Conservation (phyloP, 1,284 basidiomycete genomes). For the Afroboletus lepidellus region DNA sequence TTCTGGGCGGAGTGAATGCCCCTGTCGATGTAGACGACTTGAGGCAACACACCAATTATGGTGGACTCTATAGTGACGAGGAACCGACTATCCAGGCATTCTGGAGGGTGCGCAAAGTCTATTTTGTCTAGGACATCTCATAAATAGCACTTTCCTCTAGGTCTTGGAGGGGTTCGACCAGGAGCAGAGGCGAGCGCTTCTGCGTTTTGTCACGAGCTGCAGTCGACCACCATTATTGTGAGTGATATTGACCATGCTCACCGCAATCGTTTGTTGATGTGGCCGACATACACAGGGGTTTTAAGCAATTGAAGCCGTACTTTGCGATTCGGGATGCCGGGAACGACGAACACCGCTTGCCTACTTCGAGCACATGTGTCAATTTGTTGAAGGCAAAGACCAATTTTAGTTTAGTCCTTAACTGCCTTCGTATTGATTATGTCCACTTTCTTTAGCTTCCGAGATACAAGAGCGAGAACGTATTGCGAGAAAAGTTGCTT, state of each 20-base stretch:
- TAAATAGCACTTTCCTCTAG: constrained; percentile 39
- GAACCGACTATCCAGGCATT: constrained; percentile 72
- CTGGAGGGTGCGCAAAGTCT: constrained; percentile 59
- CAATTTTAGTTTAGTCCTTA: neutral
- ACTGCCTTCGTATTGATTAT: neutral
- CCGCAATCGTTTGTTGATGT: neutral
- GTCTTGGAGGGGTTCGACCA: constrained; percentile 74
- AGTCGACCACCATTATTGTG: constrained; percentile 84
- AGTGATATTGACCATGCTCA: constrained; percentile 26
- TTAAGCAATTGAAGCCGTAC: constrained; percentile 82
- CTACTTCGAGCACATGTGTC: constrained; percentile 82
- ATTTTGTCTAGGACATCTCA: too few relatives aligned
- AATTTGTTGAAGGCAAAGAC: constrained; percentile 75
- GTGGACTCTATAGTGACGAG: constrained; percentile 70
- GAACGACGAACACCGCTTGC: constrained; percentile 70
- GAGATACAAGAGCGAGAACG: constrained; percentile 59
- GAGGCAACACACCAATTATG: constrained; percentile 71
- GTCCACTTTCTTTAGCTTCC: constrained; percentile 52
- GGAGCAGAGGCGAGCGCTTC: constrained; percentile 66
- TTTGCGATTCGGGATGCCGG: constrained; percentile 85
- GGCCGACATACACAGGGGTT: constrained; percentile 53
- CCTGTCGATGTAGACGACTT: constrained; percentile 84
- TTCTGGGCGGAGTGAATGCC: constrained; percentile 81
- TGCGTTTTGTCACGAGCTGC: constrained; percentile 91
- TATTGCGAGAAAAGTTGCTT: constrained; percentile 75